phyloP scores from a whole-genome alignment of 169 alveolate species.

The Plasmodium inui region DNA sequence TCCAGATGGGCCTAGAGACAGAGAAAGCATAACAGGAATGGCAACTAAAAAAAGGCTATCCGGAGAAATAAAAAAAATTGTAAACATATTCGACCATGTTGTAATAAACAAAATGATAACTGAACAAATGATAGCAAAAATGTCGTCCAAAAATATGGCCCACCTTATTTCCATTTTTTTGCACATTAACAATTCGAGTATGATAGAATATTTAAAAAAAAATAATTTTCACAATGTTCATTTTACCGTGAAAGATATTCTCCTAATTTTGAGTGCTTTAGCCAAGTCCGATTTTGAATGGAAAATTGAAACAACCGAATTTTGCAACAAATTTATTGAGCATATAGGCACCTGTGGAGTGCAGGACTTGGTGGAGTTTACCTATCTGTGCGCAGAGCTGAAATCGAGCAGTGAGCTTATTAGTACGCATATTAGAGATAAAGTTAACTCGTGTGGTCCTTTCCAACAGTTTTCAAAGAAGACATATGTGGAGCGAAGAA shows the following conservation, averaged over 20 bases:
- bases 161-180: slow-evolving; percentile 41
- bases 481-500: background rate
- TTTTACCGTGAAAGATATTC: slow-evolving; percentile 60
- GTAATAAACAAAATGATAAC: slow-evolving; percentile 25
- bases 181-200: slow-evolving; percentile 31
- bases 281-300: slow-evolving; percentile 13
- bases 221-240: slow-evolving; percentile 15
- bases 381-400: slow-evolving; percentile 69
- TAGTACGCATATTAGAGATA: slow-evolving; percentile 7
- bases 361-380: slow-evolving; percentile 54
- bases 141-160: slow-evolving; percentile 72
- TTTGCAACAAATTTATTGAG: slow-evolving; percentile 52
- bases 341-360: slow-evolving; percentile 36
- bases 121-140: slow-evolving; percentile 5
- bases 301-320: background rate
- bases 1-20: background rate
- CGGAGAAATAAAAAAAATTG: slow-evolving; percentile 13
- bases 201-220: slow-evolving; percentile 41
- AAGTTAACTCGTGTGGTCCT: background rate
- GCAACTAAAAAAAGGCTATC: background rate
- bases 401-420: slow-evolving; percentile 25
- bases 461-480: background rate
- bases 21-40: background rate
- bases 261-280: slow-evolving; percentile 52
- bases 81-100: slow-evolving; percentile 7